A percentile compares a stretch with the other conserved stretches of the same genome.
phyloP scores from a whole-genome alignment of 441 rosid species.

The Mallotus repandus region DNA sequence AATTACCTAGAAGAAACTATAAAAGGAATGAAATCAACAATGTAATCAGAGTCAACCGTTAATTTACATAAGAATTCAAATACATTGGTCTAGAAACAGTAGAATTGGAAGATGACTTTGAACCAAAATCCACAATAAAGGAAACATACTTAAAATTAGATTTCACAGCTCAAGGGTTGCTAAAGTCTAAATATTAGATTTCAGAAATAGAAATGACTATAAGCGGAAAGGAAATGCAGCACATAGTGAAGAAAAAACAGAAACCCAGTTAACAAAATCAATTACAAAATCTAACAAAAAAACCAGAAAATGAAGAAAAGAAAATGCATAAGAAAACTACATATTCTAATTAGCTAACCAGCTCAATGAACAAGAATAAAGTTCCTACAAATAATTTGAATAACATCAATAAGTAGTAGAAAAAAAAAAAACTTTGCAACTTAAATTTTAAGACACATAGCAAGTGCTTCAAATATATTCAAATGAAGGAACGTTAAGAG shows the following conservation, averaged over 20 bases:
- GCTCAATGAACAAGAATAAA: constrained; percentile 4
- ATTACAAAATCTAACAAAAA: not conserved
- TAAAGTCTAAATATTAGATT: too few relatives aligned
- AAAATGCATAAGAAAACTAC: constrained; percentile 3
- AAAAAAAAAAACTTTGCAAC: not conserved
- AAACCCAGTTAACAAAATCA: constrained; percentile 1
- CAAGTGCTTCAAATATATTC: not conserved
- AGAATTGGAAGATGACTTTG: too few relatives aligned
- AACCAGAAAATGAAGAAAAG: not conserved
- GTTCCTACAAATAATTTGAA: not conserved
- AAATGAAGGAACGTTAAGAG: not conserved
- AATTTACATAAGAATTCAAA: not conserved
- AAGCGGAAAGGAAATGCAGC: too few relatives aligned
- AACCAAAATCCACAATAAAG: not conserved
- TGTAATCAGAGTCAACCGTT: not conserved
- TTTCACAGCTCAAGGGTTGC: not conserved
- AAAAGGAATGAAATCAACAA: constrained; percentile 7
- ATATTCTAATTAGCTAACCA: not conserved
- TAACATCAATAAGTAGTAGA: too few relatives aligned
- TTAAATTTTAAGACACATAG: not conserved
- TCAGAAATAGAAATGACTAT: too few relatives aligned
- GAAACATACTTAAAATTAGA: not conserved
- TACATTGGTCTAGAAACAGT: constrained; percentile 4
- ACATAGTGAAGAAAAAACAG: not conserved
- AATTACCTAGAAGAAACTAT: not conserved